These are phyloP conservation scores for Pigoraptor vietnamica DNA, from an alignment of 78 protist species.

Conservation along the genomic window DNA sequence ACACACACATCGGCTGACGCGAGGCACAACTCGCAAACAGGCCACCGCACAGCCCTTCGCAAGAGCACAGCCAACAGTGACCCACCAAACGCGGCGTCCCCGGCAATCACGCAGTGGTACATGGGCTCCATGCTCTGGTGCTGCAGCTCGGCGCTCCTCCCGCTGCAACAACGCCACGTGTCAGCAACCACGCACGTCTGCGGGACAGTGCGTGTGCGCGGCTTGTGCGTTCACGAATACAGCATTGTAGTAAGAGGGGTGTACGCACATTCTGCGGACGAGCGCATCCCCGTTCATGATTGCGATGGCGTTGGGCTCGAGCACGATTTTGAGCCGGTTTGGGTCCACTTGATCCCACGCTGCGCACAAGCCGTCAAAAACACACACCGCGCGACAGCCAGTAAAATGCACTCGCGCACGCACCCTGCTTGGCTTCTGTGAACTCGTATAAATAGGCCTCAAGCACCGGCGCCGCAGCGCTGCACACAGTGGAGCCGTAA, in stretches of 20 bases:
- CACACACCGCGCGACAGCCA: neutral
- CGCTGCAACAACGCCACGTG: neutral
- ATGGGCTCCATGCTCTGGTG: neutral
- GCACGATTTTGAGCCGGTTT: neutral
- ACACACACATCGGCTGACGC: too few species aligned
- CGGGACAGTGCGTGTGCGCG: neutral
- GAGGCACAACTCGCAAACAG: too few species aligned
- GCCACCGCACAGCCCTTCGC: too few species aligned
- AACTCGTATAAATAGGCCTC: neutral
- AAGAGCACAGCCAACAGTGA: too few species aligned
- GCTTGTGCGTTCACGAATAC: neutral
- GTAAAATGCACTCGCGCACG: too few species aligned
- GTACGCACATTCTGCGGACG: neutral
- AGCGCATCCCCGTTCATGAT: neutral
- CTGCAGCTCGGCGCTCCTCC: neutral
- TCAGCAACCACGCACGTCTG: neutral
- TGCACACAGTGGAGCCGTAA: too few species aligned
- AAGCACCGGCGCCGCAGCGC: neutral
- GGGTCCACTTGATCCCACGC: neutral
- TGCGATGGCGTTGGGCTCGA: neutral
- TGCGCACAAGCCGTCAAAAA: neutral
- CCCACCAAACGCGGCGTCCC: neutral
- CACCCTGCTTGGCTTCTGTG: neutral
- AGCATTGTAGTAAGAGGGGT: too few species aligned
- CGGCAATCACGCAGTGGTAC: neutral